Conservation (phyloP, 1,284 basidiomycete genomes). For the Sporisorium iseilematis-ciliati region DNA sequence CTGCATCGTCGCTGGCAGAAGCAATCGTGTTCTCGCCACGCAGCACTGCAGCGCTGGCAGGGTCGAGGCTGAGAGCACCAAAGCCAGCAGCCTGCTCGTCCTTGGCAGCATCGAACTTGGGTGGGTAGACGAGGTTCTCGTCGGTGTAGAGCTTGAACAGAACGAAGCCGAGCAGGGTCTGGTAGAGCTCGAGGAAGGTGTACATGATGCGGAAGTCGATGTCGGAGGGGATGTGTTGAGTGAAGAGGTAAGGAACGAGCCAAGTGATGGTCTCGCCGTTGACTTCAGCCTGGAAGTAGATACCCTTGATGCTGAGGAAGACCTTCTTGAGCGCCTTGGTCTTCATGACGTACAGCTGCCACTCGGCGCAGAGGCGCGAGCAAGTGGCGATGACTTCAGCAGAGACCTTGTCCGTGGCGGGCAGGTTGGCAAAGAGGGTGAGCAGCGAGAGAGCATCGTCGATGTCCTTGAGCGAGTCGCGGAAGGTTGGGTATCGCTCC, state of each 20-base stretch:
- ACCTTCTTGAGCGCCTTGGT: constrained; percentile 86
- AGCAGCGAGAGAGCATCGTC: constrained; percentile 97
- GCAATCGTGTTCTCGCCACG: constrained; percentile 51
- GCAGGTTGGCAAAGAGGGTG: constrained; percentile 81
- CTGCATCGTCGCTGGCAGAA: constrained; percentile 22
- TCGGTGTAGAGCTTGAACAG: constrained; percentile 99
- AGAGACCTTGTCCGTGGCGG: constrained; percentile 77
- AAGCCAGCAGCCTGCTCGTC: constrained; percentile 87
- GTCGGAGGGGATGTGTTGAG: constrained; percentile 91
- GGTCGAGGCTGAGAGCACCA: constrained; percentile 85
- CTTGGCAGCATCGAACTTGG: constrained; percentile 84
- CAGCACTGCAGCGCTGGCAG: constrained; percentile 70
- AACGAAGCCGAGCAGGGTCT: constrained; percentile 93
- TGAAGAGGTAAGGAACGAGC: constrained; percentile 98
- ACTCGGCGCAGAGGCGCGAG: constrained; percentile 76
- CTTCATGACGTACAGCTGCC: constrained; percentile 92
- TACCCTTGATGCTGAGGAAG: constrained; percentile 97
- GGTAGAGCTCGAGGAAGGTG: constrained; percentile 98
- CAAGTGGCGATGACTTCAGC: constrained; percentile 90
- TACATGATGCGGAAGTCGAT: constrained; percentile 98
- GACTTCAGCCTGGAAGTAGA: constrained; percentile 97
- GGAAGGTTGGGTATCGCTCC: constrained; percentile 97
- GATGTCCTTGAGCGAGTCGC: constrained; percentile 93
- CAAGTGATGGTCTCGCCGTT: constrained; percentile 93
- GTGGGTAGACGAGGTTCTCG: constrained; percentile 91